Percentiles rank a stretch among this genome's conserved stretches.
phyloP scores from a whole-genome alignment of 2,329 filamentous ascomycete species.

The Drechslera avenae region DNA sequence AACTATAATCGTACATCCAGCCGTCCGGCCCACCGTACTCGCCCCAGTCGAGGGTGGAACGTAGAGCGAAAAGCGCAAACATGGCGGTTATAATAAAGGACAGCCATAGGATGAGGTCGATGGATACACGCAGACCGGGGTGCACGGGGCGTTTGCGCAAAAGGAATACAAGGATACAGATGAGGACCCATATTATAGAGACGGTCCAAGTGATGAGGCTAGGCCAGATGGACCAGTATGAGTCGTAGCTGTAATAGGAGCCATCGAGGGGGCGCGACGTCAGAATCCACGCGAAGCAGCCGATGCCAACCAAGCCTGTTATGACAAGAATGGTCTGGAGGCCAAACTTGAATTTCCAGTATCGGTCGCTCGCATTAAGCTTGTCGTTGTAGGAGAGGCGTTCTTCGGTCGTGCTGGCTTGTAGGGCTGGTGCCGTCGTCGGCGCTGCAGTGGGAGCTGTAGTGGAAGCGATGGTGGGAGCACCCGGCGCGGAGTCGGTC shows the following conservation, averaged over 20 bases:
- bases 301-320: conserved; percentile 38
- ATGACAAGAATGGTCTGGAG: conserved; percentile 30
- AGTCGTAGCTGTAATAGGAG: conserved; percentile 22
- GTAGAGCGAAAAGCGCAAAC: conserved; percentile 26
- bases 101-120: conserved; percentile 47
- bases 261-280: neutral
- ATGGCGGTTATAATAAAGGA: conserved; percentile 36
- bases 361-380: conserved; percentile 34
- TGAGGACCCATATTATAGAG: conserved; percentile 38
- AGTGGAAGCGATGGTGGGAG: conserved; percentile 6
- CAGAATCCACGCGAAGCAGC: conserved; percentile 36
- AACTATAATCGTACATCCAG: conserved; percentile 11
- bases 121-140: conserved; percentile 41
- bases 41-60: conserved; percentile 26
- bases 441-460: conserved; percentile 2
- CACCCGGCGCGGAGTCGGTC: conserved; percentile 3
- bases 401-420: conserved; percentile 9
- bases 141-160: conserved; percentile 37
- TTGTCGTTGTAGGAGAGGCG: conserved; percentile 27
- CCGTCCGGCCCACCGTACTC: conserved; percentile 16
- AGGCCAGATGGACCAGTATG: conserved; percentile 24
- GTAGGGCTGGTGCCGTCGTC: neutral
- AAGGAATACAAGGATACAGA: conserved; percentile 35
- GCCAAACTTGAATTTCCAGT: conserved; percentile 41
- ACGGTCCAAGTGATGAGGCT: conserved; percentile 37